These are phyloP conservation scores for Rosa rugosa DNA, from an alignment of 306 rosid genomes.

Conservation along the genomic window DNA sequence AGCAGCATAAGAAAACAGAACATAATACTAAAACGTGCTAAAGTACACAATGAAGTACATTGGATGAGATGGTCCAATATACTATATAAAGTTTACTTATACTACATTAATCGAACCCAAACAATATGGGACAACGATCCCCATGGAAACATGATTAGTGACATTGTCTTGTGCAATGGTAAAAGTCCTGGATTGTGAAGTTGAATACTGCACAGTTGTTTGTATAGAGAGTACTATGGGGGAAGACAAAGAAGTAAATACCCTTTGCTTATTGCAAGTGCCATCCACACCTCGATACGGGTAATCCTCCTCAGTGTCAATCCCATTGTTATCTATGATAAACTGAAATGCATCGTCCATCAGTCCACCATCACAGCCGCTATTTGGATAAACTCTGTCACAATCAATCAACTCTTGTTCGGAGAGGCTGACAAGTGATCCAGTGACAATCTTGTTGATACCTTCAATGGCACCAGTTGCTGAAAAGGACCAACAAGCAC, in stretches of 20 bases:
- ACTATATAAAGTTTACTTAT: neutral
- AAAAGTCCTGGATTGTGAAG: neutral
- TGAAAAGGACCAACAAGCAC: conserved; percentile 95
- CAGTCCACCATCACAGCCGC: conserved; percentile 82
- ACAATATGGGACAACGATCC: neutral
- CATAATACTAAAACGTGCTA: neutral
- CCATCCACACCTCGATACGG: conserved; percentile 46
- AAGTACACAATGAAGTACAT: neutral
- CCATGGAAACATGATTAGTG: neutral
- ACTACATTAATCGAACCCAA: neutral
- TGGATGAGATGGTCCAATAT: neutral
- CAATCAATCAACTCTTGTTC: conserved; percentile 90
- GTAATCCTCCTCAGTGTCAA: conserved; percentile 83
- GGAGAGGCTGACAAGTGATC: conserved; percentile 83
- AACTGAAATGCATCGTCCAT: conserved; percentile 83
- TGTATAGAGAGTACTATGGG: neutral
- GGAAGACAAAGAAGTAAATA: conserved; percentile 15
- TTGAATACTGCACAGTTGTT: no score
- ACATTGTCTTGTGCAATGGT: neutral
- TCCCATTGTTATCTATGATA: conserved; percentile 70
- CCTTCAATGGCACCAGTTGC: conserved; percentile 97
- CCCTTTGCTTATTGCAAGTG: conserved; percentile 65
- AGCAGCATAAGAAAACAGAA: conserved; percentile 3
- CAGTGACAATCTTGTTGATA: conserved; percentile 80
- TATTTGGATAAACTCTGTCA: conserved; percentile 53